These are phyloP conservation scores for Avena atlantica DNA, from an alignment of 176 grass and related monocot genomes.

Conservation along the genomic window DNA sequence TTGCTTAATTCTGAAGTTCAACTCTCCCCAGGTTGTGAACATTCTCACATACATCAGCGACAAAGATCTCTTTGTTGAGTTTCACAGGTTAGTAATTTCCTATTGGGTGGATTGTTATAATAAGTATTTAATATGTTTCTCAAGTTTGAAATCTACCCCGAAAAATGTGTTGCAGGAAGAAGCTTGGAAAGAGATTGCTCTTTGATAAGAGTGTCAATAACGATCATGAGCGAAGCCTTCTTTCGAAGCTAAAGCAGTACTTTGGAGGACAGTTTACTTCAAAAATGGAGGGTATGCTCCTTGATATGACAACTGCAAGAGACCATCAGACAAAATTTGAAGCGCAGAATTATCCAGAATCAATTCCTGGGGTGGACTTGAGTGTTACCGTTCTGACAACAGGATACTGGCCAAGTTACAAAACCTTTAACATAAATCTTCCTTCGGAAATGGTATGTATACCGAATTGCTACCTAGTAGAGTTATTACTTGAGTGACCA, in stretches of 20 bases:
- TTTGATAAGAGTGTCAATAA: constrained; percentile 69
- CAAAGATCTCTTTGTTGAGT: constrained; percentile 62
- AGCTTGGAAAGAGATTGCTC: constrained; percentile 40
- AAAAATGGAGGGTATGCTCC: constrained; percentile 75
- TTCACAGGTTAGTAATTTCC: constrained; percentile 45
- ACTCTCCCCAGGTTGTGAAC: constrained; percentile 48
- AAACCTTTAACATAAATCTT: constrained; percentile 72
- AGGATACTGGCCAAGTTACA: constrained; percentile 77
- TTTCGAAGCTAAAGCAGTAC: constrained; percentile 71
- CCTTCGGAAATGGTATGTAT: constrained; percentile 72
- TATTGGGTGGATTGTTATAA: not conserved
- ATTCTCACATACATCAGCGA: constrained; percentile 49
- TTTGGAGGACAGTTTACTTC: constrained; percentile 71
- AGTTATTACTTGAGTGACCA: not conserved
- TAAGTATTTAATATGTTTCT: not conserved
- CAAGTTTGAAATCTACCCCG: not conserved
- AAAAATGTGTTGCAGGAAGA: constrained; percentile 32
- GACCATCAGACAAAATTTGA: constrained; percentile 60
- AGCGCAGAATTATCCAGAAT: constrained; percentile 8
- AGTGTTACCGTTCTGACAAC: constrained; percentile 59
- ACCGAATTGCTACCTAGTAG: not conserved
- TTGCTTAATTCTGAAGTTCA: not conserved
- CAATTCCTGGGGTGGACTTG: constrained; percentile 56
- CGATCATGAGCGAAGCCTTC: constrained; percentile 68
- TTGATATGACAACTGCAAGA: constrained; percentile 55